Conservation (phyloP, 2,329 filamentous ascomycete species). For the Ophiosphaerella korrae region DNA sequence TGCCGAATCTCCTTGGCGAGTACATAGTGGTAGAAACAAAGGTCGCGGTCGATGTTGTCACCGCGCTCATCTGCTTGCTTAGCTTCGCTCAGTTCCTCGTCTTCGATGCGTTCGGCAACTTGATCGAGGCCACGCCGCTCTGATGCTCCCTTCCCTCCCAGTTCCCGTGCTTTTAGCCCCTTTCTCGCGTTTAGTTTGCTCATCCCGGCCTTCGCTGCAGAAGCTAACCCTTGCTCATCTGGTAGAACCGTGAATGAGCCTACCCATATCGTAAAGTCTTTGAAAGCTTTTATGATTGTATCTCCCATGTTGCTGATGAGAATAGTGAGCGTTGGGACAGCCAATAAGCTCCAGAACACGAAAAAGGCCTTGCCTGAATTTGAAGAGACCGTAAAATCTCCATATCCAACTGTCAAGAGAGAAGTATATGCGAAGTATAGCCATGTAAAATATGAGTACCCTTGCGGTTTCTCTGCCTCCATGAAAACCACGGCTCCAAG, state of each 20-base stretch:
- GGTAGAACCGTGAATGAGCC: conserved; percentile 62
- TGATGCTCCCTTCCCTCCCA: conserved; percentile 8
- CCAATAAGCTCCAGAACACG: conserved; percentile 62
- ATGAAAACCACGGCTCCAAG: conserved; percentile 58
- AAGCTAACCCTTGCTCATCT: conserved; percentile 50
- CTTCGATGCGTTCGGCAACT: conserved; percentile 47
- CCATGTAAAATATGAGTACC: conserved; percentile 58
- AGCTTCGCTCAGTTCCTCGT: conserved; percentile 50
- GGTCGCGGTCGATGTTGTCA: conserved; percentile 53
- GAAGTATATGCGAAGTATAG: conserved; percentile 61
- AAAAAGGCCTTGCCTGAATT: conserved; percentile 62
- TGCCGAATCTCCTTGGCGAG: conserved; percentile 52
- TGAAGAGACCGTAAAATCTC: conserved; percentile 53
- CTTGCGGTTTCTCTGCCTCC: conserved; percentile 51
- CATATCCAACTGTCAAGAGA: conserved; percentile 62
- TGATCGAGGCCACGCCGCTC: conserved; percentile 35
- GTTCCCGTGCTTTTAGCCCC: conserved; percentile 16
- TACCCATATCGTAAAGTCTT: conserved; percentile 61
- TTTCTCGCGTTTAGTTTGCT: conserved; percentile 31
- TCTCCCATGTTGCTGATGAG: conserved; percentile 61
- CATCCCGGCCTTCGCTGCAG: conserved; percentile 39
- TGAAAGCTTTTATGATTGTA: conserved; percentile 60
- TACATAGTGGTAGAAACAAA: conserved; percentile 58
- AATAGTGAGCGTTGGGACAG: conserved; percentile 60
- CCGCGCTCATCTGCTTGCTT: conserved; percentile 49